Conservation (phyloP, 129 eudicot genomes). For the Sambucus nigra region DNA sequence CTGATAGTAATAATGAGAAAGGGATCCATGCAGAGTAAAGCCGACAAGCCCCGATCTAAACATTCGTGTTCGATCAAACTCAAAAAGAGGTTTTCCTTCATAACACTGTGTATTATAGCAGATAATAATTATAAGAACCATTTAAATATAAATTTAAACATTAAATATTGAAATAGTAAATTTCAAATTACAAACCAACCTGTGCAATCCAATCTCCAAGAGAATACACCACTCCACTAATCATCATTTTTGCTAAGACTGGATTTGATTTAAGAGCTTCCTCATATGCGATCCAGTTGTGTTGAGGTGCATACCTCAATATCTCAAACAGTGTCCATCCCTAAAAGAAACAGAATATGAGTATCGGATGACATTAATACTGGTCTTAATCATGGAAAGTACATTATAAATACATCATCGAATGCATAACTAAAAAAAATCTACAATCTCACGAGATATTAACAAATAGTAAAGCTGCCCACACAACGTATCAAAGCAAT, state of each 20-base stretch:
- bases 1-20: slow-evolving; percentile 90
- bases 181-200: slow-evolving; percentile 22
- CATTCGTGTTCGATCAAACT: slow-evolving; percentile 79
- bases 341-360: slow-evolving; percentile 21
- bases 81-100: slow-evolving; percentile 96
- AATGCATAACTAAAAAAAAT: neutral
- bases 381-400: neutral
- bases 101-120: slow-evolving; percentile 46
- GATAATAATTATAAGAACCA: neutral
- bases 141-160: no score
- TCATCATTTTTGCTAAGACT: slow-evolving; percentile 79
- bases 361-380: neutral
- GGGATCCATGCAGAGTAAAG: slow-evolving; percentile 89
- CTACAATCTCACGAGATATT: neutral
- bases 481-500: no score
- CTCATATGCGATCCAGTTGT: slow-evolving; percentile 91
- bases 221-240: slow-evolving; percentile 89
- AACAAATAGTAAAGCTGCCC: neutral
- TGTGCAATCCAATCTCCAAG: slow-evolving; percentile 98
- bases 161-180: no score
- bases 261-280: slow-evolving; percentile 85
- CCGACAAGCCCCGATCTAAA: slow-evolving; percentile 95
- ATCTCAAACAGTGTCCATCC: slow-evolving; percentile 93
- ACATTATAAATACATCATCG: neutral
- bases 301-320: slow-evolving; percentile 87